Conservation (phyloP, 2,329 filamentous ascomycete species). For the Bertia moriformis region DNA sequence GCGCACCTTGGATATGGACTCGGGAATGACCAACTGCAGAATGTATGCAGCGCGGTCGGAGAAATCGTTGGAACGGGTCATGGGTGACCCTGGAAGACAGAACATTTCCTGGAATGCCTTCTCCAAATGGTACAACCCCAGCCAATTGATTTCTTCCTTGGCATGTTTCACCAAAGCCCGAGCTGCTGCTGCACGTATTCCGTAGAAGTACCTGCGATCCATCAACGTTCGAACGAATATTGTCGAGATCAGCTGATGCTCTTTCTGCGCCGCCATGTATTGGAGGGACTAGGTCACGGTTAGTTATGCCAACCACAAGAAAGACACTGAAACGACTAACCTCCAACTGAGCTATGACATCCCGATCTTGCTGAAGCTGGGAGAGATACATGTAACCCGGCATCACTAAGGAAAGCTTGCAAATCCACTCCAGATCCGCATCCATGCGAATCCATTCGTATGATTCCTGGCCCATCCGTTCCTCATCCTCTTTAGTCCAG, state of each 20-base stretch:
- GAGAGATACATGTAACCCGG: slow-evolving; percentile 96
- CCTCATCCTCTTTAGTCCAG: slow-evolving; percentile 79
- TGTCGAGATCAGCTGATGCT: slow-evolving; percentile 72
- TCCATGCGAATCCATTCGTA: slow-evolving; percentile 99
- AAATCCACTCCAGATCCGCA: slow-evolving; percentile 96
- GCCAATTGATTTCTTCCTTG: slow-evolving; percentile 54
- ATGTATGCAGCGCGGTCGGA: slow-evolving; percentile 72
- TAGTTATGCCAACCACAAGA: neutral
- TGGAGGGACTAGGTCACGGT: slow-evolving; percentile 40
- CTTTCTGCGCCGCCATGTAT: slow-evolving; percentile 50
- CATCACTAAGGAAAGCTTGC: slow-evolving; percentile 66
- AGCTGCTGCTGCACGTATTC: slow-evolving; percentile 76
- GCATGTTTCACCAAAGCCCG: slow-evolving; percentile 65
- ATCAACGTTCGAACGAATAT: slow-evolving; percentile 81
- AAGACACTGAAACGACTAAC: neutral
- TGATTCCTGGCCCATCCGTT: slow-evolving; percentile 84
- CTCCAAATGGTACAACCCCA: slow-evolving; percentile 71
- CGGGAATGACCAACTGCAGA: slow-evolving; percentile 70
- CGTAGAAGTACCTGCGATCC: slow-evolving; percentile 84
- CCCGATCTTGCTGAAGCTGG: slow-evolving; percentile 89
- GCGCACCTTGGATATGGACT: slow-evolving; percentile 65
- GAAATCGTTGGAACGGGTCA: slow-evolving; percentile 83
- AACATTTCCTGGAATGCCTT: slow-evolving; percentile 80
- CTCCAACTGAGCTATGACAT: slow-evolving; percentile 76
- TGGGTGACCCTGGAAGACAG: slow-evolving; percentile 63